Evolutionary conservation across 1,284 basidiomycete species (phyloP), one percentile per base, ranked within the genome.

Genomic region (Microbotryum violaceum): DNA sequence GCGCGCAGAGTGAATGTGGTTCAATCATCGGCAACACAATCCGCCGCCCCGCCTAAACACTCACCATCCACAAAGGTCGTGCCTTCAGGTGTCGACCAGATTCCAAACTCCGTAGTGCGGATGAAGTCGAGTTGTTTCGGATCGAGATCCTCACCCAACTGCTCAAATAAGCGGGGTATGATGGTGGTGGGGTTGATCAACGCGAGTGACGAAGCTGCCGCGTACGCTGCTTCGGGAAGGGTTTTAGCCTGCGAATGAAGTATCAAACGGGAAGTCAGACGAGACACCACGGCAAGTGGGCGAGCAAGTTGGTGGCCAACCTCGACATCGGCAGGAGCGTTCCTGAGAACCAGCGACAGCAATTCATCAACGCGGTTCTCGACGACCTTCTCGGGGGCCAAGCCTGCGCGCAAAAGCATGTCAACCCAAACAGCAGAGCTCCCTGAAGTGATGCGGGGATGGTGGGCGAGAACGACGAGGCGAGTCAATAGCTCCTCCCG

Each of bases 61-160:
- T 65, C 29, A 46, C 46, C 87, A 75, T 94, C 88, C 33, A 88
- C 79, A 66, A 82, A 94, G 0, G 85, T 79, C 18, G 81, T 84
- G 31, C 87, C 93, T 58, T 86, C 83, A 0, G 89, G 87, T 0
- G 89, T 91, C 4, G 79, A 78, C 89, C 89, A 96, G 25, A 94
- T 85, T 6, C 84, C 88, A 33, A 89, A 75, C 60, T 94, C 91
- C 16, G 81, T 79, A 10, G 85, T 79, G 0, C 85, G 85, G 60
- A 97, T 76, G 20, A 83, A 77, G 20, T 83, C 80, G 55, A 92
- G 76, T 9, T 77, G 74, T 1, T 74, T 66, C 0, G 83, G 79
- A 65, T 85, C 78, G 33, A 96, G 79, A 70, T 91, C 87, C 0
- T 74, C 70, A 20, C 78, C 76, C 5, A 92, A 74, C 65, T 87